phyloP scores from a whole-genome alignment of 768 basidiomycete genomes.

The Psilocybe sp. region DNA sequence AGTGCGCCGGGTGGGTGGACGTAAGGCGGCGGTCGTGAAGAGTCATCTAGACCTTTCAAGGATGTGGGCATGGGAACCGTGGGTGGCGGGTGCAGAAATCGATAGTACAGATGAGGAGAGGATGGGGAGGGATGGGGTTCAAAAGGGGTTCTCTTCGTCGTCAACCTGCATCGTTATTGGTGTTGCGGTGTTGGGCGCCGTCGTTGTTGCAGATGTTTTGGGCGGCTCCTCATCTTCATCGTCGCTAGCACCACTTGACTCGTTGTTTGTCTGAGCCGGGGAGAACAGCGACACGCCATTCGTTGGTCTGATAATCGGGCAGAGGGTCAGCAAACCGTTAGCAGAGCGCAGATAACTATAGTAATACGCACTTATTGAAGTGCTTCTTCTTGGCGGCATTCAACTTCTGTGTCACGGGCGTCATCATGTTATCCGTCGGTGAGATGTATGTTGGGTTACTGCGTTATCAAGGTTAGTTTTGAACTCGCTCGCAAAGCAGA shows the following conservation, averaged over 20 bases:
- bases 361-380: conserved; percentile 74
- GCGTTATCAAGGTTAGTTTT: conserved; percentile 8
- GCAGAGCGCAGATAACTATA: not conserved
- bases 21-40: too few relatives aligned
- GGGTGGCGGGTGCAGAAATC: too few relatives aligned
- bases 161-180: conserved; percentile 40
- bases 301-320: conserved; percentile 42
- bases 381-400: conserved; percentile 90
- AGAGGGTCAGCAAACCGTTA: not conserved
- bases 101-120: conserved; percentile 11
- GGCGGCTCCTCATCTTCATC: conserved; percentile 9
- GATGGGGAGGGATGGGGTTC: conserved; percentile 14
- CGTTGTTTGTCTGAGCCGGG: conserved; percentile 38
- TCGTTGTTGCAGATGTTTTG: conserved; percentile 11
- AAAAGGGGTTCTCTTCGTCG: conserved; percentile 72
- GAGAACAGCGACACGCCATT: conserved; percentile 65
- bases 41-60: too few relatives aligned
- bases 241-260: conserved; percentile 38
- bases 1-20: too few relatives aligned
- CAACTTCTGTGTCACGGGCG: conserved; percentile 90
- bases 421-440: conserved; percentile 94
- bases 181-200: too few relatives aligned
- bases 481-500: not conserved
- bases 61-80: too few relatives aligned
- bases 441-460: conserved; percentile 90